Conservation (phyloP, 225 moss, liverwort and hornwort genomes). For the Neckera pumila region DNA sequence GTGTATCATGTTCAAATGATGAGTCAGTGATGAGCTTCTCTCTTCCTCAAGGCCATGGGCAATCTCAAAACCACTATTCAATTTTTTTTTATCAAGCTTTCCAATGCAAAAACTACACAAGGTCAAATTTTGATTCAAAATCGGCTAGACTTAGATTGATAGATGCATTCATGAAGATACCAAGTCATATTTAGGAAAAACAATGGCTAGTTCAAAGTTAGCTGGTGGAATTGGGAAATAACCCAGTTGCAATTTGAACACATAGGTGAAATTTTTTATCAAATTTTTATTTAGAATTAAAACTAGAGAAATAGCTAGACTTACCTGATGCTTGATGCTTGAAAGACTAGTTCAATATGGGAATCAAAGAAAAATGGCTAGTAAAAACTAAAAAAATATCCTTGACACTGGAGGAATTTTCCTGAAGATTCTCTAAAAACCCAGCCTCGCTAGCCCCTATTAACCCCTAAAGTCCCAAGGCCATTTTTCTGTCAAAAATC, state of each 20-base stretch:
- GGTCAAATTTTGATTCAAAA: not conserved
- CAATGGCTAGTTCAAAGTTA: too few relatives aligned
- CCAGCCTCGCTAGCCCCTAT: too few relatives aligned
- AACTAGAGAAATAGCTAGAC: too few relatives aligned
- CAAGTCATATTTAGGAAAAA: not conserved
- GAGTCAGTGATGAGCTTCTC: not conserved
- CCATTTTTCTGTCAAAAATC: too few relatives aligned
- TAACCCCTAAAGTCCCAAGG: too few relatives aligned
- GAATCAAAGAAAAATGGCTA: not conserved
- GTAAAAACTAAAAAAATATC: not conserved
- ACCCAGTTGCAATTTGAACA: not conserved
- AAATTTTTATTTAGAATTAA: not conserved
- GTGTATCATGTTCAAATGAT: too few relatives aligned
- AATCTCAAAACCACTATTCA: not conserved
- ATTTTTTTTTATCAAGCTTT: not conserved
- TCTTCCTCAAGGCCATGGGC: not conserved
- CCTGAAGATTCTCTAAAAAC: too few relatives aligned
- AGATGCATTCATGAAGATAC: not conserved
- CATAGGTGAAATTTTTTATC: fast-evolving
- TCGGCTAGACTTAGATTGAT: not conserved
- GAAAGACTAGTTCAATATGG: not conserved
- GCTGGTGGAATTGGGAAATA: fast-evolving
- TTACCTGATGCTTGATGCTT: too few relatives aligned
- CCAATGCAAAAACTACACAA: not conserved
- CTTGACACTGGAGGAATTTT: too few relatives aligned